phyloP scores from a whole-genome alignment of 2,329 filamentous ascomycete genomes.

The Sporothrix curviconia region DNA sequence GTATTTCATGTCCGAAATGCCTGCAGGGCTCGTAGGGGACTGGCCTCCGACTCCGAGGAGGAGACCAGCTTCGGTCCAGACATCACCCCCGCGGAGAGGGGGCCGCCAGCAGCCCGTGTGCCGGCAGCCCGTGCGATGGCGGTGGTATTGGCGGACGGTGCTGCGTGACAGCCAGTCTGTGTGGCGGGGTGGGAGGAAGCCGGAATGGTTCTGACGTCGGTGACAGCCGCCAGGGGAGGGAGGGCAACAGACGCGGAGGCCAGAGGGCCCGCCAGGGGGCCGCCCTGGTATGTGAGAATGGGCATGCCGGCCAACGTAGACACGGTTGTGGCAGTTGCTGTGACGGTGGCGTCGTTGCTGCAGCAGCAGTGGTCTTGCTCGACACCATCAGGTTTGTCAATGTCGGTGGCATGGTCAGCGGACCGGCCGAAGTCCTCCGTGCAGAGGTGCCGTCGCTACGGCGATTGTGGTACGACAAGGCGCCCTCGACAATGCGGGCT shows the following conservation, averaged over 20 bases:
- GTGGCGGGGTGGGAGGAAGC: background rate
- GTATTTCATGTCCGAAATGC: slow-evolving; percentile 38
- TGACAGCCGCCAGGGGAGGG: background rate
- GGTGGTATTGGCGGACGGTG: background rate
- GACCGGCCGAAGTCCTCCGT: slow-evolving; percentile 34
- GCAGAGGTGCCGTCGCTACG: slow-evolving; percentile 39
- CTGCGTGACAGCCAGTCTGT: background rate
- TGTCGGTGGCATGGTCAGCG: slow-evolving; percentile 22
- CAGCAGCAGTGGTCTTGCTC: slow-evolving; percentile 13
- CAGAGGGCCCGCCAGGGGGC: background rate
- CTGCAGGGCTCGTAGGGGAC: slow-evolving; percentile 31
- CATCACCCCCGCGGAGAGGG: background rate
- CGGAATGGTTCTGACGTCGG: background rate
- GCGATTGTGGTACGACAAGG: slow-evolving; percentile 37
- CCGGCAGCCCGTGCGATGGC: background rate
- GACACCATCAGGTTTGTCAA: slow-evolving; percentile 15
- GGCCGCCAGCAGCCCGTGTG: background rate
- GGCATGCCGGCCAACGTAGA: slow-evolving; percentile 14
- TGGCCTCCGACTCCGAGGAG: slow-evolving; percentile 10
- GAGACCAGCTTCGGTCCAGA: background rate
- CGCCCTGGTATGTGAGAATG: background rate
- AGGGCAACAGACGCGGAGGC: too few species aligned
- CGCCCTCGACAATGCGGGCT: slow-evolving; percentile 39
- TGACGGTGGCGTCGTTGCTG: slow-evolving; percentile 18
- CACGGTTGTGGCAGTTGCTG: slow-evolving; percentile 21